Percentiles rank a stretch among this genome's conserved stretches.
Conservation (phyloP, 495 filamentous ascomycete species). For the Xylaria scruposa region DNA sequence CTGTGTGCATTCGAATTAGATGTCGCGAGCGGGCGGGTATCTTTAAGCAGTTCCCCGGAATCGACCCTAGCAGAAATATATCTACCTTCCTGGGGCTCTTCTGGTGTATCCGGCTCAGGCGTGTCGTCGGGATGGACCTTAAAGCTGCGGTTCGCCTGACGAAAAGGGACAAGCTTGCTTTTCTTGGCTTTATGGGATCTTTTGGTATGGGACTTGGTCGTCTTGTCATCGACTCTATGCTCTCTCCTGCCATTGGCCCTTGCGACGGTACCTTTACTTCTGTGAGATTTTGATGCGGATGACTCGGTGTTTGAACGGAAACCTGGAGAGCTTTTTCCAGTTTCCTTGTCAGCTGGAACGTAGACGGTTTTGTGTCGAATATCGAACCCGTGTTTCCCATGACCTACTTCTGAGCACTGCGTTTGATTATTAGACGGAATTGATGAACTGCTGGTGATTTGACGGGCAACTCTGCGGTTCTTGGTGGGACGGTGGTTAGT, state of each 20-base stretch:
- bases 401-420: too few relatives aligned
- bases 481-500: not conserved
- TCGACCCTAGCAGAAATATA: not conserved
- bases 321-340: too few relatives aligned
- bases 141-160: not conserved
- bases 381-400: too few relatives aligned
- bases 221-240: not conserved
- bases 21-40: not conserved
- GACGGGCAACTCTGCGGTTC: not conserved
- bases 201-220: not conserved
- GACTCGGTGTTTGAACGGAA: not conserved
- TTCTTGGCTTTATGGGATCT: not conserved
- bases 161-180: slow-evolving; percentile 10
- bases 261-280: not conserved
- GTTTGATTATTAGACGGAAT: not conserved
- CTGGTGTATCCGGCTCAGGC: not conserved
- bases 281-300: not conserved
- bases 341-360: not conserved
- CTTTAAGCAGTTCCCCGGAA: not conserved
- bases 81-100: not conserved
- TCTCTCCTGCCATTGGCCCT: not conserved
- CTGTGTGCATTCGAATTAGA: not conserved
- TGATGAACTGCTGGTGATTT: not conserved
- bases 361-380: too few relatives aligned
- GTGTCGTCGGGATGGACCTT: not conserved